Percentiles rank a stretch among this genome's conserved stretches.
Conservation (phyloP, 257 asterid species). For the Salvia splendens region DNA sequence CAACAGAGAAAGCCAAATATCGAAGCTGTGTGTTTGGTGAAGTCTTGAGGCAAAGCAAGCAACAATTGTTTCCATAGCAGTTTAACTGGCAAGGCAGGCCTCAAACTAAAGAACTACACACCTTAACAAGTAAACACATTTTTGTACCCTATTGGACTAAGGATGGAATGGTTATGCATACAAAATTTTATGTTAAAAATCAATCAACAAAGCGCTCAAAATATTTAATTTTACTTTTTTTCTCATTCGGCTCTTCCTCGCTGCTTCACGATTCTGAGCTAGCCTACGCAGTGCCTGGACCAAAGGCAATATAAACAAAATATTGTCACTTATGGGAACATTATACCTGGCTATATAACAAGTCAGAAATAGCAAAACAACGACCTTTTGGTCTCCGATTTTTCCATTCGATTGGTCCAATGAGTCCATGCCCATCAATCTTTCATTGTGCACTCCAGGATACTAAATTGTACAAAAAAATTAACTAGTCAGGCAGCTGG, state of each 20-base stretch:
- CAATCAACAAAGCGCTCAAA: not conserved
- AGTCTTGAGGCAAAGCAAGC: too few species aligned
- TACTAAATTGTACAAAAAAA: slow-evolving; percentile 35
- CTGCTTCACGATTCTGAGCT: slow-evolving; percentile 99
- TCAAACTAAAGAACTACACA: too few species aligned
- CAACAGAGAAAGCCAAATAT: too few species aligned
- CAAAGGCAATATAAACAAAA: slow-evolving; percentile 9
- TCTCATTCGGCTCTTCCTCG: slow-evolving; percentile 87
- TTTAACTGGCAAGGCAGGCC: too few species aligned
- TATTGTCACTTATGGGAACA: not conserved
- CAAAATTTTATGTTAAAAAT: not conserved
- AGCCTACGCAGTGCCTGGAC: slow-evolving; percentile 77
- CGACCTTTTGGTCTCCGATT: slow-evolving; percentile 56
- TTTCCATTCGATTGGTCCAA: slow-evolving; percentile 39
- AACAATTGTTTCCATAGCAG: too few species aligned
- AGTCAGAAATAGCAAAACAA: not conserved
- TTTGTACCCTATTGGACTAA: not conserved
- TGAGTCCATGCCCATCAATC: slow-evolving; percentile 45
- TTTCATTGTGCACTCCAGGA: slow-evolving; percentile 40
- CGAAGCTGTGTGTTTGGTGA: too few species aligned
- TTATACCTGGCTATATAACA: not conserved
- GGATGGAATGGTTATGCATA: not conserved
- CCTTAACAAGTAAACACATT: not conserved
- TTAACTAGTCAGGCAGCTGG: slow-evolving; percentile 1
- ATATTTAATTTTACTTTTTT: slow-evolving; percentile 59